Base-by-base conservation (phyloP, 805 yeast genomes). In the Cyberlindnera misumaiensis region DNA sequence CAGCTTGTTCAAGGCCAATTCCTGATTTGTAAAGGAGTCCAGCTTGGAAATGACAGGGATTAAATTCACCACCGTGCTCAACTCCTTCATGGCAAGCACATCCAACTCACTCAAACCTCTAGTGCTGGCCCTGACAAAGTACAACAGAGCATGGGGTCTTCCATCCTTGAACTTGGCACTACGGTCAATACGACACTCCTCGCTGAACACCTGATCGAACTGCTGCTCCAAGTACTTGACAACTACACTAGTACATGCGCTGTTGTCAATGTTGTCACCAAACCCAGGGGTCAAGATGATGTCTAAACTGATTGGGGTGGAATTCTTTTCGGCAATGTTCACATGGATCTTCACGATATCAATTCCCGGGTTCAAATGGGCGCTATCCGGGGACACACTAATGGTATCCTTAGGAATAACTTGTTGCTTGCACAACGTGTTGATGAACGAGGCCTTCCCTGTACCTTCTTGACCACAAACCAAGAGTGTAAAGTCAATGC, bases 21-120 rank as follows among this genome's bases (percentile, higher is more conserved):
- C 96, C 2, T 70, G 57, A 16, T 68, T 69, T 0, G 95, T 85
- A 48, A 86, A 67, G 2, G 86, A 69, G 58, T 89, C 97, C 3
- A 95, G 79, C 52, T 84, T 82, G 28, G 84, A 75, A 41, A 89
- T 74, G 18, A 88, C 78, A 2, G 97, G 96, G 32, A 89, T 75
- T 18, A 90, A 71, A 62, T 89, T 89, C 15, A 84, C 95, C 47
- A 79, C 75, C 17, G 74, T 68, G 12, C 89, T 74, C 36, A 89
- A 67, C 34, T 71, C 67, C 48, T 68, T 75, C 81, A 89, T 83
- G 38, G 84, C 68, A 46, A 71, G 73, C 39, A 83, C 68, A 56
- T 90, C 97, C 38, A 81, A 63, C 53, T 83, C 88, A 40, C 83
- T 65, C 43, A 79, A 62, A 3, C 83, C 83, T 46, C 75, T 80